Evolutionary conservation across 2,329 filamentous ascomycete species (phyloP).

Genomic region (Fusarium gaditjirri): DNA sequence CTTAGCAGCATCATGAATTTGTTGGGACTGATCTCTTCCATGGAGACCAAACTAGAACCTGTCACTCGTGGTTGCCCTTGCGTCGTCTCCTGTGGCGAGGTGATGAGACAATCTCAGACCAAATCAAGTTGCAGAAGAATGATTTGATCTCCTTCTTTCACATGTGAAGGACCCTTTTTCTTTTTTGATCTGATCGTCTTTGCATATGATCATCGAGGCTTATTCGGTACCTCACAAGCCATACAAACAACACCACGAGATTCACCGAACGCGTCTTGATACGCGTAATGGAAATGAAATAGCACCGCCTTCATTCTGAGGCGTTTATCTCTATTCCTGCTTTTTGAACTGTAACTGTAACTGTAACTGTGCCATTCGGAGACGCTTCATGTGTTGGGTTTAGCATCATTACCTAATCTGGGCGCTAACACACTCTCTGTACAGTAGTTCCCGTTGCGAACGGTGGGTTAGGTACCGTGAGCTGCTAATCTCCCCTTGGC

Average conservation of each 20-base stretch:
- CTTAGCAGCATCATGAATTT: not conserved
- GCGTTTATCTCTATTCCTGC: conserved; percentile 6
- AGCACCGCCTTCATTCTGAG: not conserved
- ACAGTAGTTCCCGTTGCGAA: conserved; percentile 20
- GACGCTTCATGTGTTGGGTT: conserved; percentile 17
- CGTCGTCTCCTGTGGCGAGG: conserved; percentile 30
- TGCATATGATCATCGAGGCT: conserved; percentile 19
- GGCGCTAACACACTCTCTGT: conserved; percentile 14
- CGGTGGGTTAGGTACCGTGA: conserved; percentile 4
- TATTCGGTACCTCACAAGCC: not conserved
- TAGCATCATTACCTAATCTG: conserved; percentile 7
- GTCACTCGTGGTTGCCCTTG: conserved; percentile 26
- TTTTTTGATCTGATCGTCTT: not conserved
- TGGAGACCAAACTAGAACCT: conserved; percentile 28
- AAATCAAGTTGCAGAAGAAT: conserved; percentile 23
- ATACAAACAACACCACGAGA: conserved; percentile 15
- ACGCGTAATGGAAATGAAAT: conserved; percentile 15
- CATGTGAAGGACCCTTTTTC: conserved; percentile 35
- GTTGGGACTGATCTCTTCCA: conserved; percentile 13
- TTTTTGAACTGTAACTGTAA: not conserved
- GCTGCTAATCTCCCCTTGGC: conserved; percentile 18
- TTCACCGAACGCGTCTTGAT: conserved; percentile 21
- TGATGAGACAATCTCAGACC: conserved; percentile 35
- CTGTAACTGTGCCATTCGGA: conserved; percentile 4
- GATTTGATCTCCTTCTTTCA: conserved; percentile 3